Conservation (phyloP, 2,329 filamentous ascomycete species). For the Sordariomycetes sp. region DNA sequence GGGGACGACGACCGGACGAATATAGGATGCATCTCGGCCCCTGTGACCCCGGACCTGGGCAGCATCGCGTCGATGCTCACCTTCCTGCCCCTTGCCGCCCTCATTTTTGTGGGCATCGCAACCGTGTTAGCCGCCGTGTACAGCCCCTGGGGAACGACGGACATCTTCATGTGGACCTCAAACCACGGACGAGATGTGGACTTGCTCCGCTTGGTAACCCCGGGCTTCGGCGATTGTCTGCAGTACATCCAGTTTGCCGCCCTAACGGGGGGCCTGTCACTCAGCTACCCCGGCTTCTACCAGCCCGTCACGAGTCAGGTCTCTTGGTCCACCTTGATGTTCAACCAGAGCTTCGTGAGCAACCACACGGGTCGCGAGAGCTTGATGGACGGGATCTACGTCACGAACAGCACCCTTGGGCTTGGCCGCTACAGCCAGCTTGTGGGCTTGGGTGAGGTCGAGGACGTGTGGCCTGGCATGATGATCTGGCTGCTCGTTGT, state of each 20-base stretch:
- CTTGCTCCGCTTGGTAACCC: constrained; percentile 81
- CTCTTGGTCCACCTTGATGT: constrained; percentile 84
- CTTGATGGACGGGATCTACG: constrained; percentile 78
- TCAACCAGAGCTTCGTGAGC: constrained; percentile 81
- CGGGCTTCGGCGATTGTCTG: constrained; percentile 90
- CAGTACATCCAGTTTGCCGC: constrained; percentile 94
- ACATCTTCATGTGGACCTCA: constrained; percentile 93
- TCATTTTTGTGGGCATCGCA: constrained; percentile 70
- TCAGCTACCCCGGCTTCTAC: constrained; percentile 90
- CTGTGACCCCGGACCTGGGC: constrained; percentile 76
- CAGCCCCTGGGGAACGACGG: constrained; percentile 86
- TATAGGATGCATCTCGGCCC: constrained; percentile 73
- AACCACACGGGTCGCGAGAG: constrained; percentile 53
- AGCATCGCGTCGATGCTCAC: constrained; percentile 55
- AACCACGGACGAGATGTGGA: constrained; percentile 95
- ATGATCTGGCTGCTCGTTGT: constrained; percentile 82
- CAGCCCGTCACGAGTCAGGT: constrained; percentile 83
- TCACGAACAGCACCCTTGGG: constrained; percentile 66
- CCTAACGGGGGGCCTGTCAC: constrained; percentile 73
- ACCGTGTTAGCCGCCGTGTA: constrained; percentile 77
- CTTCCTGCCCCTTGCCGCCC: constrained; percentile 67
- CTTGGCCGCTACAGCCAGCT: constrained; percentile 70
- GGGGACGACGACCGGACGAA: constrained; percentile 53
- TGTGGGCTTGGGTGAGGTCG: constrained; percentile 63
- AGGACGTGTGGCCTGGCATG: constrained; percentile 91